A percentile compares a stretch with the other conserved stretches of the same genome.
Evolutionary conservation across 139 green algal genomes (phyloP).

Genomic region (Axilococcus clingmanii): DNA sequence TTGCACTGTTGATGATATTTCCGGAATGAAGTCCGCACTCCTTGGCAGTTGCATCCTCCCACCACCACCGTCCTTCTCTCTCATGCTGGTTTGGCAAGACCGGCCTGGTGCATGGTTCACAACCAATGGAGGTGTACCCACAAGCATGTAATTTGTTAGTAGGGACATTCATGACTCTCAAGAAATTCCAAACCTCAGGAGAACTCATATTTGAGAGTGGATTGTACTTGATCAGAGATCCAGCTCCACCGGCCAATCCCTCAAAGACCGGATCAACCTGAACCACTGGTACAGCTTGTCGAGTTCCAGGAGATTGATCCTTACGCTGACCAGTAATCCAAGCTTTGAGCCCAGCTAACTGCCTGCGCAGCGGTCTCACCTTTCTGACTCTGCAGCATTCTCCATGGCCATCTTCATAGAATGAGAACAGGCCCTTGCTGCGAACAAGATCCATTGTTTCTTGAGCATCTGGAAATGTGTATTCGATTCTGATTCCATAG

Average conservation of each 20-base stretch:
- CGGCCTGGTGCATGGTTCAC: constrained; percentile 88
- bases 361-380: constrained; percentile 73
- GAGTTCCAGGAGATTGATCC: constrained; percentile 93
- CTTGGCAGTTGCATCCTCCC: constrained; percentile 90
- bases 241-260: constrained; percentile 62
- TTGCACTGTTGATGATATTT: constrained; percentile 53
- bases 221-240: constrained; percentile 97
- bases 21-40: constrained; percentile 95
- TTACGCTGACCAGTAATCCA: constrained; percentile 99
- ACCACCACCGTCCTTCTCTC: constrained; percentile 98
- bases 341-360: constrained; percentile 78
- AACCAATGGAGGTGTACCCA: constrained; percentile 95
- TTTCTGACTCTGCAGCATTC: constrained; percentile 96
- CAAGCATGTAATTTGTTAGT: constrained; percentile 83
- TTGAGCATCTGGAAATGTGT: constrained; percentile 91
- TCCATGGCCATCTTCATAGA: constrained; percentile 96
- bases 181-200: constrained; percentile 92
- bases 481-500: constrained; percentile 96
- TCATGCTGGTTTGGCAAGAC: constrained; percentile 96
- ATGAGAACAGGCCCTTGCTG: constrained; percentile 96
- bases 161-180: constrained; percentile 88
- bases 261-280: constrained; percentile 91
- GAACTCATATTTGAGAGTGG: constrained; percentile 83
- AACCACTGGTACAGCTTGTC: constrained; percentile 72
- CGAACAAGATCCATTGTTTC: constrained; percentile 83